Conservation (phyloP, 169 alveolate genomes). For the Cryptosporidium canis region DNA sequence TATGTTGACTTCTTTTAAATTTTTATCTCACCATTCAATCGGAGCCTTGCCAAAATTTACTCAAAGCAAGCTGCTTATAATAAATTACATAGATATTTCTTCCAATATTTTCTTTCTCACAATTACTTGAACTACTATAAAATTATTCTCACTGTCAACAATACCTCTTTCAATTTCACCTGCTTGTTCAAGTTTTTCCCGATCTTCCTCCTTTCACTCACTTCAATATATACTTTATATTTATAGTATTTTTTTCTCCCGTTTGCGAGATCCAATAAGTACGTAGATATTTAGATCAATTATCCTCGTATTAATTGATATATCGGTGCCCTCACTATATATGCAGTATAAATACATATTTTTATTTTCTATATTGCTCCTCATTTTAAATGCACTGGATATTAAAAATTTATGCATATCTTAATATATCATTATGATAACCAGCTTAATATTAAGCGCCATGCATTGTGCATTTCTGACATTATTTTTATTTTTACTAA, state of each 20-base stretch:
- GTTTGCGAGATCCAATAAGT: slow-evolving; percentile 60
- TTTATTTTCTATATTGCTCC: background rate
- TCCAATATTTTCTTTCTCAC: background rate
- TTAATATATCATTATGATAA: background rate
- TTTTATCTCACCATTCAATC: background rate
- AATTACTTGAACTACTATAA: background rate
- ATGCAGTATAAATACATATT: background rate
- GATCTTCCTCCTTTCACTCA: background rate
- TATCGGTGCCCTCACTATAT: background rate
- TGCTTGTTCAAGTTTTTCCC: background rate
- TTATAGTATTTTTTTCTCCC: slow-evolving; percentile 26
- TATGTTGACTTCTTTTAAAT: background rate
- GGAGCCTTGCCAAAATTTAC: background rate
- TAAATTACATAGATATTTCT: background rate
- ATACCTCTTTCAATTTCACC: background rate
- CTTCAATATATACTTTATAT: background rate
- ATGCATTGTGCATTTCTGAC: too few species aligned
- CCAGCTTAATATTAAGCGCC: too few species aligned
- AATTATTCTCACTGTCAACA: background rate
- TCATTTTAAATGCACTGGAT: slow-evolving; percentile 1
- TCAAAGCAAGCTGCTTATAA: background rate
- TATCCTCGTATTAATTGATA: slow-evolving; percentile 28
- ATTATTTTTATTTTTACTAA: too few species aligned
- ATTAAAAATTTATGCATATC: slow-evolving; percentile 24
- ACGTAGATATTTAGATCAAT: slow-evolving; percentile 48